Evolutionary conservation across 768 basidiomycete genomes (phyloP).

Genomic region (Strobilomyces dryophilus): DNA sequence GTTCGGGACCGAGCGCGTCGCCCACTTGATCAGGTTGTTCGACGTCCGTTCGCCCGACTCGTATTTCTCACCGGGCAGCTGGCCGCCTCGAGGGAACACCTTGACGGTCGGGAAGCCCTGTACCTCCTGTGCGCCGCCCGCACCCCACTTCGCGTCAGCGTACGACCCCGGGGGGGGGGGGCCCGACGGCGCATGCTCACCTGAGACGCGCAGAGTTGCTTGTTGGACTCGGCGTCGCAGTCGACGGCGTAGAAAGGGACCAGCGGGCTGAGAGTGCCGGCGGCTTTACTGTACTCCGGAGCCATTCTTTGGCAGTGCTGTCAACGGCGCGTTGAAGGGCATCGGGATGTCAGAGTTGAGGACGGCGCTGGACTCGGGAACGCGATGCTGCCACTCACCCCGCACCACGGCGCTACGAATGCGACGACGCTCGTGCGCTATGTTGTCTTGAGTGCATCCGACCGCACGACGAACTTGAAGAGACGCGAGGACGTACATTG

Average conservation of each 20-base stretch:
- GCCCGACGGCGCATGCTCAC: too few species aligned
- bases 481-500: slow-evolving; percentile 51
- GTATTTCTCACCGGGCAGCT: slow-evolving; percentile 59
- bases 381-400: slow-evolving; percentile 43
- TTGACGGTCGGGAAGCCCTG: slow-evolving; percentile 95
- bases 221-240: slow-evolving; percentile 82
- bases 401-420: slow-evolving; percentile 95
- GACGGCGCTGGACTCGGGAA: neutral
- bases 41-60: slow-evolving; percentile 68
- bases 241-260: slow-evolving; percentile 92
- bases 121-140: slow-evolving; percentile 47
- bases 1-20: slow-evolving; percentile 68
- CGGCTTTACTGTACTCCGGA: slow-evolving; percentile 84
- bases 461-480: neutral
- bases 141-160: neutral
- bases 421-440: slow-evolving; percentile 79
- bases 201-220: slow-evolving; percentile 77
- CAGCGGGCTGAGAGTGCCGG: slow-evolving; percentile 71
- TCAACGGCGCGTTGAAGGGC: neutral
- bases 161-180: neutral
- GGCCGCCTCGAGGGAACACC: slow-evolving; percentile 76
- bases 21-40: slow-evolving; percentile 71
- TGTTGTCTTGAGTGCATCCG: neutral
- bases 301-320: slow-evolving; percentile 80
- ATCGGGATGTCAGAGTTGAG: neutral